These are phyloP conservation scores for Alternaria longipes DNA, from an alignment of 2,329 filamentous ascomycete genomes.

Conservation along the genomic window DNA sequence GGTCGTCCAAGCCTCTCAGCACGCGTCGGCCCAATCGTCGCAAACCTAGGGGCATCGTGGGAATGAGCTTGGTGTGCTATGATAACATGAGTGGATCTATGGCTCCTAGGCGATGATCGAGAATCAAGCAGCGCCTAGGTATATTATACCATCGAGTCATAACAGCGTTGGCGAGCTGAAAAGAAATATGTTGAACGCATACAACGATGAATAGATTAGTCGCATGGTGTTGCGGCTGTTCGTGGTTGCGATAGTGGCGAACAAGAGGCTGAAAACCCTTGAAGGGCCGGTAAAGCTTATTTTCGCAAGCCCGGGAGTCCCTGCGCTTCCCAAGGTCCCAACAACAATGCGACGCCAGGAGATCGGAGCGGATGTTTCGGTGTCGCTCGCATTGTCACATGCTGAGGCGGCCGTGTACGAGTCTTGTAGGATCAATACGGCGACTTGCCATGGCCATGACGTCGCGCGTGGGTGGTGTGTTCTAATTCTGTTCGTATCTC, in stretches of 20 bases:
- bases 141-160: conserved; percentile 6
- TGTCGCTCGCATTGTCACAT: conserved; percentile 28
- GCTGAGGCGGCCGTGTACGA: conserved; percentile 11
- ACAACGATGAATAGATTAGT: conserved; percentile 11
- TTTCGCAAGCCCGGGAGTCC: conserved; percentile 21
- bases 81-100: conserved; percentile 26
- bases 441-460: conserved; percentile 3
- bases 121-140: conserved; percentile 15
- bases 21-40: conserved; percentile 41
- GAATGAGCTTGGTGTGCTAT: conserved; percentile 18
- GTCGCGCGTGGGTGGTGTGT: conserved; percentile 4
- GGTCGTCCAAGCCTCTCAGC: conserved; percentile 39
- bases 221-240: conserved; percentile 20
- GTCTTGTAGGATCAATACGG: background rate
- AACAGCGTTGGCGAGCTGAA: conserved; percentile 3
- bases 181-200: conserved; percentile 3
- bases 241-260: conserved; percentile 33
- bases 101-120: conserved; percentile 20
- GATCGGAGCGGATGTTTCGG: conserved; percentile 27
- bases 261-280: conserved; percentile 38
- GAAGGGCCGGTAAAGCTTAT: conserved; percentile 35
- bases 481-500: conserved; percentile 9
- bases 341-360: conserved; percentile 31
- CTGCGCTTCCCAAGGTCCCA: conserved; percentile 39
- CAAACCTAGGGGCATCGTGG: conserved; percentile 31